phyloP scores from a whole-genome alignment of 306 rosid genomes.

The Glycyrrhiza uralensis region DNA sequence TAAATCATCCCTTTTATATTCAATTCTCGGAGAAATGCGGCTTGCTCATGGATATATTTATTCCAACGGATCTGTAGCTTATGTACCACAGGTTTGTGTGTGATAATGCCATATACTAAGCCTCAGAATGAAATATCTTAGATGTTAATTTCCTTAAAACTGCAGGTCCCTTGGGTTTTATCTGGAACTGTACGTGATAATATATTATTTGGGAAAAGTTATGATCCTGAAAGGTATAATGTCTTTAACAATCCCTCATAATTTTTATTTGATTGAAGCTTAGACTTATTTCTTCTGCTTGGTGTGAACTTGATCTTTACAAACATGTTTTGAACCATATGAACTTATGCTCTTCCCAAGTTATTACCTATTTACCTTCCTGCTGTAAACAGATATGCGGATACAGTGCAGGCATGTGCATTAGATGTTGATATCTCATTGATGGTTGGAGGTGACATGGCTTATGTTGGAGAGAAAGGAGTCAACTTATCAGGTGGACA shows the following conservation, averaged over 20 bases:
- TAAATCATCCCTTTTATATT: slow-evolving; percentile 78
- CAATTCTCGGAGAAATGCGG: slow-evolving; percentile 74
- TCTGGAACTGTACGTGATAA: slow-evolving; percentile 93
- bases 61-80: slow-evolving; percentile 64
- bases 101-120: not conserved
- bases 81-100: slow-evolving; percentile 85
- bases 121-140: slow-evolving; percentile 25
- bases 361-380: slow-evolving; percentile 12
- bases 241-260: not conserved
- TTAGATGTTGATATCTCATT: slow-evolving; percentile 78
- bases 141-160: slow-evolving; percentile 18
- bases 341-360: not conserved
- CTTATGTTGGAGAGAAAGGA: slow-evolving; percentile 90
- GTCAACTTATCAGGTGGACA: slow-evolving; percentile 93
- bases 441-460: slow-evolving; percentile 94
- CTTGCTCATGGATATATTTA: slow-evolving; percentile 61
- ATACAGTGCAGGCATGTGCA: slow-evolving; percentile 73
- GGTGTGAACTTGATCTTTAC: not conserved
- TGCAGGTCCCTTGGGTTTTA: slow-evolving; percentile 91
- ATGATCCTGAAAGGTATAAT: slow-evolving; percentile 63
- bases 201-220: slow-evolving; percentile 75
- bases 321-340: slow-evolving; percentile 2
- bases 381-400: slow-evolving; percentile 59
- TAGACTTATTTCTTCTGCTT: slow-evolving; percentile 3
- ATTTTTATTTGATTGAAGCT: slow-evolving; percentile 10